Percentiles rank a stretch among this genome's conserved stretches.
Conservation (phyloP, 2,329 filamentous ascomycete species). For the Penicillium sp. region DNA sequence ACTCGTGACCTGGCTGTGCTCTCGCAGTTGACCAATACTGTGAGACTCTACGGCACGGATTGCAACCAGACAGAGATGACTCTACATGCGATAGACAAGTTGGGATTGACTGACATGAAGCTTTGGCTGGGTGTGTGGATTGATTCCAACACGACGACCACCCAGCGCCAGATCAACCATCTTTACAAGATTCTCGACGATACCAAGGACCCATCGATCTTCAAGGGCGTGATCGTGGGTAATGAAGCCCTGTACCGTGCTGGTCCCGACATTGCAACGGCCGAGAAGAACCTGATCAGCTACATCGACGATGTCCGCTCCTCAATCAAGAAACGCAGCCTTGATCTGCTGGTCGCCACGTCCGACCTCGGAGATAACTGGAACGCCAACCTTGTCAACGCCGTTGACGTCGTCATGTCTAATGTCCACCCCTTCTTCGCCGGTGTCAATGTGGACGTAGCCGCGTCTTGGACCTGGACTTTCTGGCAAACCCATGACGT, state of each 20-base stretch:
- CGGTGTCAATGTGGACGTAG: constrained; percentile 62
- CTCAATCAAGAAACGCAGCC: constrained; percentile 63
- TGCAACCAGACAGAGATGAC: constrained; percentile 98
- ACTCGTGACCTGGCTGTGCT: constrained; percentile 87
- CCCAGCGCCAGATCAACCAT: constrained; percentile 70
- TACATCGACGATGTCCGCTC: constrained; percentile 63
- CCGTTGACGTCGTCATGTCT: constrained; percentile 86
- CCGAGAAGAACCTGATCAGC: constrained; percentile 55
- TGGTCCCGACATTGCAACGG: constrained; percentile 55
- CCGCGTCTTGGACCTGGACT: constrained; percentile 71
- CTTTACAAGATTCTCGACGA: constrained; percentile 76
- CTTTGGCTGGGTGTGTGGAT: constrained; percentile 96
- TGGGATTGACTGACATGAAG: constrained; percentile 70
- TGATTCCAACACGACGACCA: constrained; percentile 76
- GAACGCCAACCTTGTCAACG: constrained; percentile 61
- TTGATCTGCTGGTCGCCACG: constrained; percentile 73
- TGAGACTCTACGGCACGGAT: constrained; percentile 89
- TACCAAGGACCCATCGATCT: constrained; percentile 42
- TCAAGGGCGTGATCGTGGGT: constrained; percentile 59
- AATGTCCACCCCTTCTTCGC: constrained; percentile 97
- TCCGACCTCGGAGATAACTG: constrained; percentile 88
- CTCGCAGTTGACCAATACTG: constrained; percentile 79
- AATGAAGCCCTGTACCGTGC: constrained; percentile 59
- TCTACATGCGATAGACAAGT: constrained; percentile 69
- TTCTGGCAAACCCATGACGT: constrained; percentile 75